A percentile compares a stretch with the other conserved stretches of the same genome.
Conservation (phyloP, 78 protist species). For the Emiliania huxleyi region DNA sequence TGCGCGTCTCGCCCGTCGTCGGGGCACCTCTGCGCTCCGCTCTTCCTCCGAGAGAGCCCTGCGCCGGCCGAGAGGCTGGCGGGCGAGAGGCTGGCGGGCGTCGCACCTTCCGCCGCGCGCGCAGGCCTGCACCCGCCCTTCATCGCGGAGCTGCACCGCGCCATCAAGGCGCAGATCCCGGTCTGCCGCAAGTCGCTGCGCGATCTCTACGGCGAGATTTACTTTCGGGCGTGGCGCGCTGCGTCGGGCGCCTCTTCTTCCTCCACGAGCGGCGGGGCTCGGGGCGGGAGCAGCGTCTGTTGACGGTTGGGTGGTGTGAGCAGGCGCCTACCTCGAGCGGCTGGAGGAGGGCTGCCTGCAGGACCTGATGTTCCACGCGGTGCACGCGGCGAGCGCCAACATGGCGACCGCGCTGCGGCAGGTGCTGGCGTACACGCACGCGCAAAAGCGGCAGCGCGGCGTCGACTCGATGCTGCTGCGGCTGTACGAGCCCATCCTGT, state of each 20-base stretch:
- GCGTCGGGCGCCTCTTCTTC: no score
- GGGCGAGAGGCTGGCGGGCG: no score
- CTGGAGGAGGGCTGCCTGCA: slow-evolving; percentile 63
- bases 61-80: no score
- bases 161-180: slow-evolving; percentile 57
- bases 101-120: no score
- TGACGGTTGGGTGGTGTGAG: no score
- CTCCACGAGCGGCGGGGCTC: no score
- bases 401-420: slow-evolving; percentile 12
- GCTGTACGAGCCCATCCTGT: slow-evolving; percentile 66
- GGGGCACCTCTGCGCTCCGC: no score
- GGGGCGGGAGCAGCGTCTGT: no score
- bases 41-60: no score
- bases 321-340: background rate
- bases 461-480: slow-evolving; percentile 67
- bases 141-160: slow-evolving; percentile 51
- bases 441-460: slow-evolving; percentile 53
- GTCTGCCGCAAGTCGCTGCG: background rate
- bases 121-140: slow-evolving; percentile 24
- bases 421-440: slow-evolving; percentile 44
- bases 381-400: slow-evolving; percentile 17
- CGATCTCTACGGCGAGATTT: slow-evolving; percentile 54
- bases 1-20: no score
- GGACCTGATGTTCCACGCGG: slow-evolving; percentile 55
- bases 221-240: slow-evolving; percentile 62